Evolutionary conservation across 495 filamentous ascomycete species (phyloP), one percentile per base, ranked within the genome.

Genomic region (Hypoxylon subgilvum): DNA sequence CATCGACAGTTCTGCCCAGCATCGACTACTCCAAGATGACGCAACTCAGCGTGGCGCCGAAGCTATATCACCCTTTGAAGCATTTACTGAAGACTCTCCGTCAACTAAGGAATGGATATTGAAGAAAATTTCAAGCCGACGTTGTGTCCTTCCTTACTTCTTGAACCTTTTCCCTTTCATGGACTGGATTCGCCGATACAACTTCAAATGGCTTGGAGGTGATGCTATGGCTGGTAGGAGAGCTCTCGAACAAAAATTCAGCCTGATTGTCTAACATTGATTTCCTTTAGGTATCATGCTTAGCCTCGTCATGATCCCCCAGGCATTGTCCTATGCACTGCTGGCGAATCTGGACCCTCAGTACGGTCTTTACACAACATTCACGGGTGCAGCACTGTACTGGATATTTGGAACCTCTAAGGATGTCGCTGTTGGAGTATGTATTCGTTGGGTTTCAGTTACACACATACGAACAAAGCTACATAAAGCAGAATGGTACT

Each of bases 341-440:
- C 75, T 88, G 8, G 85, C 85, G 10, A 65, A 79, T 21, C 75
- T 88, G 25, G 69, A 72, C 1, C 72, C 79, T 13, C 78, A 88
- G 52, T 88, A 79, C 68, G 85, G 85, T 5, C 74, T 88, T 7
- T 88, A 88, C 70, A 84, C 85, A 0, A 84, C 82, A 8, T 88
- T 88, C 43, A 82, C 87, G 69, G 85, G 85, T 41, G 84, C 86
- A 17, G 65, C 86, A 39, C 73, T 87, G 38, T 88, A 88, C 66
- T 87, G 83, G 76, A 82, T 85, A 49, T 87, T 88, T 58, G 85
- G 84, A 2, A 88, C 85, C 0, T 86, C 83, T 23, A 88, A 88
- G 57, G 85, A 88, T 61, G 86, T 87, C 59, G 86, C 85, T 30
- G 87, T 88, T 51, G 85, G 85, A 23, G 84, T 85, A 75, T 67